Evolutionary conservation across 148 eudicot species (phyloP), one percentile per base, ranked within the genome.

Genomic region (Fagopyrum tataricum): DNA sequence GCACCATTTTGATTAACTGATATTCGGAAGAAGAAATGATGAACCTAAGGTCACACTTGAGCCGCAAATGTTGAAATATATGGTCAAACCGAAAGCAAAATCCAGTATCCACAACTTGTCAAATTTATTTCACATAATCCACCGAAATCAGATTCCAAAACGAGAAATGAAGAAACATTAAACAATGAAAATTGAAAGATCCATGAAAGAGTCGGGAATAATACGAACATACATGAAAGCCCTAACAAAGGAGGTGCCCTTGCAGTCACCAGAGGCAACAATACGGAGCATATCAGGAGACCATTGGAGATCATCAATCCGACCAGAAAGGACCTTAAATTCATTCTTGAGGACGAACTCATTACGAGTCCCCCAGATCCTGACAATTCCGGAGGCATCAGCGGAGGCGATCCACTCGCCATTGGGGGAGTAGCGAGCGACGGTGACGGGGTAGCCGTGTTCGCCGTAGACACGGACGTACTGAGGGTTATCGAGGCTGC

Each of bases 361-460:
- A 64, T 91, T 95, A 73, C 78, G 96, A 21, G 91, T 82, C 69
- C 98, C 98, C 97, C 97, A 95, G 80, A 91, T 91, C 84, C 98
- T 79, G 14, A 94, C 97, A 2, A 74, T 84, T 0, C 98, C 98
- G 0, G 97, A 91, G 0, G 82, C 90, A 43, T 94, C 98, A 18
- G 89, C 98, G 3, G 98, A 94, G 5, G 98, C 98, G 76, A 91
- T 83, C 98, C 98, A 95, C 80, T 95, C 98, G 0, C 86, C 87
- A 40, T 95, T 95, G 11, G 97, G 98, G 0, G 98, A 95, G 81
- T 77, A 95, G 0, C 97, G 80, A 4, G 98, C 98, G 0, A 91
- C 91, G 4, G 97, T 91, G 13, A 91, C 89, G 2, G 84, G 93
- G 73, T 95, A 95, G 0, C 88, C 90, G 76, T 95, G 98, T 48